Evolutionary conservation across 83 land plant species (phyloP).

Genomic region (Picea engelmannii): DNA sequence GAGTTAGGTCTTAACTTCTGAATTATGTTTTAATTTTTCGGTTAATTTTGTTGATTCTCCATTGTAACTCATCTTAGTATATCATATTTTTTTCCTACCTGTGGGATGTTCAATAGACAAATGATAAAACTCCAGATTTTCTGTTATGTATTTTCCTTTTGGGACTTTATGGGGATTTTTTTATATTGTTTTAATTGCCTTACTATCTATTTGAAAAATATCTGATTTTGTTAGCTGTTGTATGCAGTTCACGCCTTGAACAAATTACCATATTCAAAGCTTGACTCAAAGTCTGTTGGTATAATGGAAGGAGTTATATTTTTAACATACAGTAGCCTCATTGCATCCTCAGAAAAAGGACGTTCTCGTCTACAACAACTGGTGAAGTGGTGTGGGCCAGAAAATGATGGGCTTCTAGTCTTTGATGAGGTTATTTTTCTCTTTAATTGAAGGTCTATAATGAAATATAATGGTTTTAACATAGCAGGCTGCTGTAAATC

Average conservation of each 20-base stretch:
- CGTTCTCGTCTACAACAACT: conserved; percentile 93
- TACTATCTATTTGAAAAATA: neutral
- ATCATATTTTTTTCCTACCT: neutral
- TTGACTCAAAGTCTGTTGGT: conserved; percentile 93
- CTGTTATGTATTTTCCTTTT: conserved; percentile 4
- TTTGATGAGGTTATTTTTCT: conserved; percentile 88
- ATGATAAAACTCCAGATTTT: neutral
- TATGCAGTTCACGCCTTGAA: conserved; percentile 92
- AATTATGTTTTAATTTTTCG: too few relatives aligned
- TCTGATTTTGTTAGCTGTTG: neutral
- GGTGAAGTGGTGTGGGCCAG: conserved; percentile 94
- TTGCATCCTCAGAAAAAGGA: conserved; percentile 96
- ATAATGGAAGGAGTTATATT: conserved; percentile 91
- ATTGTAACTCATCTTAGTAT: too few relatives aligned
- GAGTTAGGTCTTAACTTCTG: too few relatives aligned
- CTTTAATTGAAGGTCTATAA: neutral
- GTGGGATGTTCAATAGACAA: neutral
- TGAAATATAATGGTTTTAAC: neutral
- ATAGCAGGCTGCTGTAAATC: neutral
- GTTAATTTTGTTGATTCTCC: too few relatives aligned
- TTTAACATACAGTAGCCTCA: conserved; percentile 92
- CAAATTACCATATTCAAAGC: conserved; percentile 94
- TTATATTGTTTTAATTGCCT: neutral
- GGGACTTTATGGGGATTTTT: neutral
- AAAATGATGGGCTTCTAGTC: conserved; percentile 85